phyloP scores from a whole-genome alignment of 805 yeast species.

The Metschnikowia proteae region DNA sequence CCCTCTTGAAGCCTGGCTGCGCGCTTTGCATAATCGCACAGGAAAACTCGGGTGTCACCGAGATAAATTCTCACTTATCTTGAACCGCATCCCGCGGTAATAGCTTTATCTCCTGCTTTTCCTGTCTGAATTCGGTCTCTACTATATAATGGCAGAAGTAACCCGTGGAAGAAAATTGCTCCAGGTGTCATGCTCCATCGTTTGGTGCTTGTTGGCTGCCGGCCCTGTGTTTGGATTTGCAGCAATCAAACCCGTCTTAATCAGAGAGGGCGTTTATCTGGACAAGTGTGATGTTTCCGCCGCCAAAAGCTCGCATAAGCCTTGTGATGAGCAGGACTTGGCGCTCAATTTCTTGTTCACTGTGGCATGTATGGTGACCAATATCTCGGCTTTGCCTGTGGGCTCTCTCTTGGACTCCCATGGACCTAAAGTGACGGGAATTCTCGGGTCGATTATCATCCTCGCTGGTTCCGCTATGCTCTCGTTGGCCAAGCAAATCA shows the following conservation, averaged over 20 bases:
- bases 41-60: conserved; percentile 1
- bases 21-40: conserved; percentile 1
- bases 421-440: conserved; percentile 80
- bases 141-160: conserved; percentile 9
- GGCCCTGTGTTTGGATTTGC: conserved; percentile 96
- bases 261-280: conserved; percentile 71
- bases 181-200: conserved; percentile 69
- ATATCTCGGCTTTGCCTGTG: conserved; percentile 75
- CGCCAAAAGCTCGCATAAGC: conserved; percentile 6
- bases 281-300: conserved; percentile 47
- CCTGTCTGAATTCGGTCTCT: not conserved
- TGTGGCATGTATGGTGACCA: conserved; percentile 81
- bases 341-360: conserved; percentile 81
- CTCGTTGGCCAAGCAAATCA: conserved; percentile 34
- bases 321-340: conserved; percentile 76
- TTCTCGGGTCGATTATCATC: conserved; percentile 63
- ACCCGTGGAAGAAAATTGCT: conserved; percentile 30
- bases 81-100: not conserved
- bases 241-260: conserved; percentile 80
- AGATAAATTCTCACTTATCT: conserved; percentile 1
- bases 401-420: conserved; percentile 72
- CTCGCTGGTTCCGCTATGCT: conserved; percentile 51
- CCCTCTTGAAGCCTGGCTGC: not conserved
- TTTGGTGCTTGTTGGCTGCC: conserved; percentile 88
- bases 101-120: not conserved